Base-by-base conservation (phyloP, 495 filamentous ascomycete genomes). In the Hyphodiscus hymeniophilus region DNA sequence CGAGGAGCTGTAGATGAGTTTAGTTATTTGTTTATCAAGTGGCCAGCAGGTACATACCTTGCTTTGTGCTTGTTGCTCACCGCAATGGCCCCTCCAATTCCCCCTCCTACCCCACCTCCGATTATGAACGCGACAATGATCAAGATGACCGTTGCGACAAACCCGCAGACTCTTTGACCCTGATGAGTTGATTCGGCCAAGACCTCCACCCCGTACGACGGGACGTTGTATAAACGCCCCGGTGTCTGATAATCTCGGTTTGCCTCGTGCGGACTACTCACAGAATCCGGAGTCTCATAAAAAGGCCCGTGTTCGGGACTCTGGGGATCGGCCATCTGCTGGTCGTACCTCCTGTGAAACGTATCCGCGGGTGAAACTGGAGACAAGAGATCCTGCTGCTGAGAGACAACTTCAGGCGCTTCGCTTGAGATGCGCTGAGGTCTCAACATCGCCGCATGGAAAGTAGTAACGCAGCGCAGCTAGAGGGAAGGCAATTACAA, bases 51-150 rank as follows among this genome's bases (percentile, higher is more conserved):
- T 5, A 16, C 38, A 2, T 24, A 46, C 41, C 48, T 55, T 21
- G 52, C 34, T 26, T 56, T 56, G 18, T 51, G 35, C 33, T 56
- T 56, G 18, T 51, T 42, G 10, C 48, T 43, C 5, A 36, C 39
- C 1, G 33, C 32, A 20, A 51, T 13, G 1, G 48, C 38, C 1
- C 53, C 48, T 12, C 48, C 53, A 23, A 56, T 26, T 18, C 53
- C 53, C 2, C 53, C 53, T 24, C 48, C 53, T 26, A 56, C 48
- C 15, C 48, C 53, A 16, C 48, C 53, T 8, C 53, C 53, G 20
- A 56, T 22, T 13, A 51, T 22, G 16, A 56, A 56, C 4, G 53
- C 53, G 13, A 42, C 16, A 5, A 44, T 7, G 1, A 47, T 20
- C 1, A 51, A n/a, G 5, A 51, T 24, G 7, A 48, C 22, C 3